Conservation (phyloP, 768 basidiomycete species). For the Strobilomyces confusus region DNA sequence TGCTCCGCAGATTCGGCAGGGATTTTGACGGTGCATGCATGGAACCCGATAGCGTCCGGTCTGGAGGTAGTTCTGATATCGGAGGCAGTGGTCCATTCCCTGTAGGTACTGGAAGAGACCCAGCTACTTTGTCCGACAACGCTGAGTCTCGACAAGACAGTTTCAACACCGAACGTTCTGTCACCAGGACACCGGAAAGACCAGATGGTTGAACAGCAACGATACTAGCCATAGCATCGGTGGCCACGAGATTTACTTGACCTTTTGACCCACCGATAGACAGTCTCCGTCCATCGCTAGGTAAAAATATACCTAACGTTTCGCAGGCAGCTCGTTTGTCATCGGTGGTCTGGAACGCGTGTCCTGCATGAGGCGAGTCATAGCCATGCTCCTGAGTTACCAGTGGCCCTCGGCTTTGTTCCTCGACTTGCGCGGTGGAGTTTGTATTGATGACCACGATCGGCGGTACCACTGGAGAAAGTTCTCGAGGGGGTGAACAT, state of each 20-base stretch:
- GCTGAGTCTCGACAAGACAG: background rate
- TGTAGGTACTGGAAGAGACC: background rate
- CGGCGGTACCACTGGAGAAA: slow-evolving; percentile 5
- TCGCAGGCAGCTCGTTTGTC: background rate
- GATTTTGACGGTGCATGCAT: slow-evolving; percentile 14
- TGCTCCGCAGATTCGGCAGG: background rate
- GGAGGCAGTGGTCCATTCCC: background rate
- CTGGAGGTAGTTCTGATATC: background rate
- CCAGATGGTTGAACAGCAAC: background rate
- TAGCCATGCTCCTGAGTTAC: background rate
- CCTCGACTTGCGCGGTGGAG: background rate
- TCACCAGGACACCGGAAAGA: background rate
- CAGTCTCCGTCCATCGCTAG: background rate
- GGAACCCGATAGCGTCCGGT: slow-evolving; percentile 10
- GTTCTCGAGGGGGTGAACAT: slow-evolving; percentile 9
- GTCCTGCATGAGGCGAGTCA: background rate
- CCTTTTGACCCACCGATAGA: background rate
- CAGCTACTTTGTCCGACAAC: background rate
- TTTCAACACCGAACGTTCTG: background rate
- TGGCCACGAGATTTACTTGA: background rate
- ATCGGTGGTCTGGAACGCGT: background rate
- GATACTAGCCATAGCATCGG: background rate
- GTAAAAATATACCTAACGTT: background rate
- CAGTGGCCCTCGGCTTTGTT: background rate
- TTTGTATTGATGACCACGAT: slow-evolving; percentile 1